Conservation (phyloP, 2,329 filamentous ascomycete species). For the Chrysosphaeria jannelii region DNA sequence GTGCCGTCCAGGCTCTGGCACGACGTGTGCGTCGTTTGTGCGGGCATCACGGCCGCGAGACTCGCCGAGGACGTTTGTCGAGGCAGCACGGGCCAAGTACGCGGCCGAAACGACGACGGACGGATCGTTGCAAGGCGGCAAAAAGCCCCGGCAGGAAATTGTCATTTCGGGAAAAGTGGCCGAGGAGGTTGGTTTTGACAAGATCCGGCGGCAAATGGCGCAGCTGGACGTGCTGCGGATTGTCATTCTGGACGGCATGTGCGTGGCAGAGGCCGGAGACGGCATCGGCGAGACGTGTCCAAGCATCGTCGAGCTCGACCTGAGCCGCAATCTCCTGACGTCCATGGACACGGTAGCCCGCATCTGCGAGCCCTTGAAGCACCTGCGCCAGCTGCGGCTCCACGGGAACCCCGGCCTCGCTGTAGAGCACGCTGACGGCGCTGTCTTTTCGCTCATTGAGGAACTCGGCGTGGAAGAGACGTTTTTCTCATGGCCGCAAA, state of each 20-base stretch:
- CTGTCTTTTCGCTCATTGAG: constrained; percentile 17
- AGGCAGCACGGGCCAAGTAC: constrained; percentile 64
- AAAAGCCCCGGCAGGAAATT: constrained; percentile 16
- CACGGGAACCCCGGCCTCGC: constrained; percentile 41
- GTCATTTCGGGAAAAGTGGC: constrained; percentile 53
- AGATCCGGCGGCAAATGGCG: constrained; percentile 56
- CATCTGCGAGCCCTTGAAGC: constrained; percentile 41
- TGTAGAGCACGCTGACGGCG: constrained; percentile 8
- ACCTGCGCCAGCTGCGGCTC: constrained; percentile 33
- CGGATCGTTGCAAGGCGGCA: constrained; percentile 6
- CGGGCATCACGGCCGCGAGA: constrained; percentile 46
- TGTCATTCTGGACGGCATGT: constrained; percentile 52
- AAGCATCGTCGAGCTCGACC: constrained; percentile 46
- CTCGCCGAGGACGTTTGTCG: constrained; percentile 37
- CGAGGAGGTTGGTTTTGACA: constrained; percentile 86
- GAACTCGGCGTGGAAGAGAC: constrained; percentile 38
- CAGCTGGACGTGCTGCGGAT: constrained; percentile 48
- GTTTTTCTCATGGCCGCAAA: constrained; percentile 32
- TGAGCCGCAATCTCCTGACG: constrained; percentile 61
- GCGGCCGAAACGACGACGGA: constrained; percentile 19
- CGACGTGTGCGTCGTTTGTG: constrained; percentile 52
- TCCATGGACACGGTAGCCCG: constrained; percentile 31
- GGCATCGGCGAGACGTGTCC: constrained; percentile 23
- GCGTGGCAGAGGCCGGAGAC: constrained; percentile 16
- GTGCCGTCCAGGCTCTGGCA: constrained; percentile 23